Evolutionary conservation across 1,139 yeast genomes (phyloP).

Genomic region (Zygoascus meyerae): DNA sequence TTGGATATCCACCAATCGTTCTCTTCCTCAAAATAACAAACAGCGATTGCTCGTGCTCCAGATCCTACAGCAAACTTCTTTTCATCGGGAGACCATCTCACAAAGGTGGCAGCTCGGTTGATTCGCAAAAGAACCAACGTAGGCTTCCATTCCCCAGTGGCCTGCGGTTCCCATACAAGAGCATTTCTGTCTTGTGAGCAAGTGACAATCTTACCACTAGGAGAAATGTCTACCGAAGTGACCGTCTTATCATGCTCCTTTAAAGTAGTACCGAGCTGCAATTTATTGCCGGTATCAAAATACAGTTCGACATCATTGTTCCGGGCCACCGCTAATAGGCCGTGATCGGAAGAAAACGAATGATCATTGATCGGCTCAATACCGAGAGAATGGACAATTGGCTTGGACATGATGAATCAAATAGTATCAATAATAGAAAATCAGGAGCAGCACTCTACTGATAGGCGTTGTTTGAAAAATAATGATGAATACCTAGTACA

Average conservation of each 20-base stretch:
- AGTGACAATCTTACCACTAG: slow-evolving; percentile 86
- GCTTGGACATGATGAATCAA: slow-evolving; percentile 14
- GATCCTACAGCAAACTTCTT: slow-evolving; percentile 95
- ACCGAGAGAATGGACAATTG: slow-evolving; percentile 49
- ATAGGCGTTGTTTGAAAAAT: background rate
- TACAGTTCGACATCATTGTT: slow-evolving; percentile 72
- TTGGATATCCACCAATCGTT: slow-evolving; percentile 99
- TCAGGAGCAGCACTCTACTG: slow-evolving; percentile 33
- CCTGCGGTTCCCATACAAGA: slow-evolving; percentile 82
- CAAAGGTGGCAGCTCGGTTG: slow-evolving; percentile 89
- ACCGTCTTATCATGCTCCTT: slow-evolving; percentile 90
- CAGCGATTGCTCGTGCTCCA: slow-evolving; percentile 88
- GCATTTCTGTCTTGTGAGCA: slow-evolving; percentile 99
- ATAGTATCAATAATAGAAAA: background rate
- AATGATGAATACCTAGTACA: no score
- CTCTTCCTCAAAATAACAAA: slow-evolving; percentile 92
- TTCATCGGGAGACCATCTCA: slow-evolving; percentile 92
- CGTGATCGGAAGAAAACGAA: slow-evolving; percentile 67
- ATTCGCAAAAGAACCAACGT: slow-evolving; percentile 89
- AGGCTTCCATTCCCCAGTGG: slow-evolving; percentile 65
- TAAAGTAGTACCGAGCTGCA: slow-evolving; percentile 54
- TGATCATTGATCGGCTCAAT: slow-evolving; percentile 88
- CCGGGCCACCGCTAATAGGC: slow-evolving; percentile 74
- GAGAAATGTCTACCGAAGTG: slow-evolving; percentile 88
- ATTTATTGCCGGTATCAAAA: slow-evolving; percentile 42